A percentile compares a stretch with the other conserved stretches of the same genome.
Evolutionary conservation across 129 eudicot species (phyloP).

Genomic region (Arctium lappa): DNA sequence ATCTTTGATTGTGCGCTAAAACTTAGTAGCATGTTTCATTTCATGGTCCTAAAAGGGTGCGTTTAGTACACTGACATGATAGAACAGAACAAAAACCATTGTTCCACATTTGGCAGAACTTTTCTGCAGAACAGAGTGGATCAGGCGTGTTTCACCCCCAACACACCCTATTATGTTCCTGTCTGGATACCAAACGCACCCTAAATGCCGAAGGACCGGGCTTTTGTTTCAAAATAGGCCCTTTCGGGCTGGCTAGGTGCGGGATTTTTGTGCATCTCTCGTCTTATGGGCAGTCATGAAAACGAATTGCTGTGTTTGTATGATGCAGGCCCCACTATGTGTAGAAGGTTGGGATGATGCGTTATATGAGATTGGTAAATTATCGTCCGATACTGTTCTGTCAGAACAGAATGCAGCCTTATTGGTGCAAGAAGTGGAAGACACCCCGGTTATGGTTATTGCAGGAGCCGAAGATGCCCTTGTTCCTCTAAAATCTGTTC

Average conservation of each 20-base stretch:
- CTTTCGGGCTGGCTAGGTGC: neutral
- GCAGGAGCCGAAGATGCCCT: slow-evolving; percentile 95
- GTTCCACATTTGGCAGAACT: too few species aligned
- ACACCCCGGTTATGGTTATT: slow-evolving; percentile 71
- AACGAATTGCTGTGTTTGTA: neutral
- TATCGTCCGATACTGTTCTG: slow-evolving; percentile 76
- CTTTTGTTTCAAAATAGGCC: neutral
- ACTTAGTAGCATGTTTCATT: neutral
- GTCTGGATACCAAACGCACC: too few species aligned
- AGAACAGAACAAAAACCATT: neutral
- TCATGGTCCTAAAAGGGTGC: neutral
- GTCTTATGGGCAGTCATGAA: neutral
- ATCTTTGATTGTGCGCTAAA: neutral
- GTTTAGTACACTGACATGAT: too few species aligned
- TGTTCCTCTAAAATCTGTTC: slow-evolving; percentile 70
- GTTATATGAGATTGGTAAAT: slow-evolving; percentile 82
- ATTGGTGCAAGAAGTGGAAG: slow-evolving; percentile 67
- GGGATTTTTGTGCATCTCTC: neutral
- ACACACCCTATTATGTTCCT: too few species aligned
- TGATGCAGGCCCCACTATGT: slow-evolving; percentile 78
- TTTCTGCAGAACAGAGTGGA: too few species aligned
- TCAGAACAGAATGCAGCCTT: slow-evolving; percentile 56
- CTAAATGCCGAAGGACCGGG: neutral
- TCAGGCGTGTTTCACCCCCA: too few species aligned
- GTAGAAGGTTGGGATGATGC: slow-evolving; percentile 99